phyloP scores from a whole-genome alignment of 495 filamentous ascomycete species.

The Entonaema liquescens region DNA sequence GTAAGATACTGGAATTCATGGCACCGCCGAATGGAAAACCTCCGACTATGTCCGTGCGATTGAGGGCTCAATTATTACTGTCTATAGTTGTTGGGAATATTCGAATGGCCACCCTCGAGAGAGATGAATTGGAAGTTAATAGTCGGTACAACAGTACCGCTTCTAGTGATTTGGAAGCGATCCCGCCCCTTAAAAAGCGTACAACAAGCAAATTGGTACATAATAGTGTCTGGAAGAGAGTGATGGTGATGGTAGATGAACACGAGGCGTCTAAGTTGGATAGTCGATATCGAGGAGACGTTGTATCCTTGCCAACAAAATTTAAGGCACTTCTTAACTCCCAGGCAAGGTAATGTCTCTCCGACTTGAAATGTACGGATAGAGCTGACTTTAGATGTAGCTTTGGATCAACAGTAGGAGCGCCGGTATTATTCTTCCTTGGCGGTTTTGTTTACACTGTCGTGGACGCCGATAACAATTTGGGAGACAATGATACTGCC shows the following conservation, averaged over 20 bases:
- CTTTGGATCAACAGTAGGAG: constrained; percentile 58
- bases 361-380: background rate
- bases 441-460: constrained; percentile 55
- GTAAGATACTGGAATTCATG: constrained; percentile 43
- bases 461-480: constrained; percentile 45
- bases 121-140: constrained; percentile 7
- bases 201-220: constrained; percentile 31
- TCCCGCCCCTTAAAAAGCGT: background rate
- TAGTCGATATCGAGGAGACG: background rate
- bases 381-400: constrained; percentile 29
- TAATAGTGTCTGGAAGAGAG: constrained; percentile 43
- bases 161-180: constrained; percentile 23
- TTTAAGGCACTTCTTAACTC: constrained; percentile 43
- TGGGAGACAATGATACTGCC: constrained; percentile 54
- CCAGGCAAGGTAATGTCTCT: constrained; percentile 35
- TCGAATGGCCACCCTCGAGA: constrained; percentile 44
- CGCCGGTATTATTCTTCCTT: constrained; percentile 58
- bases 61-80: constrained; percentile 43
- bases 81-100: constrained; percentile 49
- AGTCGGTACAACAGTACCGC: constrained; percentile 12
- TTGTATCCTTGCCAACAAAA: constrained; percentile 41
- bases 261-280: constrained; percentile 22
- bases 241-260: constrained; percentile 42
- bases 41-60: constrained; percentile 28
- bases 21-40: constrained; percentile 20